Conservation (phyloP, 805 yeast genomes). For the Pichia sporocuriosa region DNA sequence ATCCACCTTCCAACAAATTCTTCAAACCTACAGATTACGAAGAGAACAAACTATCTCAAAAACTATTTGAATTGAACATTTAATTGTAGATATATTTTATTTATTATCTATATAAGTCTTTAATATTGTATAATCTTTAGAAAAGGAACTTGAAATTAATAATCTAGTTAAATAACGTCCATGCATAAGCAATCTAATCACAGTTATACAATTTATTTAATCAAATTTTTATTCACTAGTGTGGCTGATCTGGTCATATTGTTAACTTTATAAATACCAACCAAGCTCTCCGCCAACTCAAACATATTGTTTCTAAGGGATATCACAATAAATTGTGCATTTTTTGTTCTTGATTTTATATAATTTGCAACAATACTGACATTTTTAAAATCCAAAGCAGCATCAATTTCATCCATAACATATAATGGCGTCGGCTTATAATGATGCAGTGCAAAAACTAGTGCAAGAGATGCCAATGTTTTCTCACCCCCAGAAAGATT, state of each 20-base stretch:
- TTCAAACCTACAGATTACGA: constrained; percentile 13
- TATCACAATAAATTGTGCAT: constrained; percentile 94
- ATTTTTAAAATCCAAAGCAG: constrained; percentile 94
- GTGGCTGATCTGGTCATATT: constrained; percentile 87
- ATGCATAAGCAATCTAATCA: too few relatives aligned
- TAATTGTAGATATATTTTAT: background rate
- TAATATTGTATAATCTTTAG: too few relatives aligned
- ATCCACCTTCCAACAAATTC: constrained; percentile 13
- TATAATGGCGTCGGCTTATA: constrained; percentile 96
- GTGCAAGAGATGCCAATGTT: constrained; percentile 87
- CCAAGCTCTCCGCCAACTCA: constrained; percentile 88
- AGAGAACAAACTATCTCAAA: constrained; percentile 5
- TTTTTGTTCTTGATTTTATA: constrained; percentile 89
- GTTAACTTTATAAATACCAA: constrained; percentile 89
- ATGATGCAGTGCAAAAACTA: constrained; percentile 92
- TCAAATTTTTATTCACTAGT: constrained; percentile 54
- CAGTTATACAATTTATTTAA: constrained; percentile 1
- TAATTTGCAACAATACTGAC: constrained; percentile 97
- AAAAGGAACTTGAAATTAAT: too few relatives aligned
- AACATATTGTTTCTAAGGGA: constrained; percentile 96
- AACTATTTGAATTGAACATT: constrained; percentile 9
- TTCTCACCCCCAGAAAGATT: constrained; percentile 97
- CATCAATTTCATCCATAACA: constrained; percentile 99
- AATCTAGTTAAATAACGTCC: too few relatives aligned
- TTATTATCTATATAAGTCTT: too few relatives aligned